Conservation (phyloP, 345 rosid species). For the Mallotus nudiflorus region DNA sequence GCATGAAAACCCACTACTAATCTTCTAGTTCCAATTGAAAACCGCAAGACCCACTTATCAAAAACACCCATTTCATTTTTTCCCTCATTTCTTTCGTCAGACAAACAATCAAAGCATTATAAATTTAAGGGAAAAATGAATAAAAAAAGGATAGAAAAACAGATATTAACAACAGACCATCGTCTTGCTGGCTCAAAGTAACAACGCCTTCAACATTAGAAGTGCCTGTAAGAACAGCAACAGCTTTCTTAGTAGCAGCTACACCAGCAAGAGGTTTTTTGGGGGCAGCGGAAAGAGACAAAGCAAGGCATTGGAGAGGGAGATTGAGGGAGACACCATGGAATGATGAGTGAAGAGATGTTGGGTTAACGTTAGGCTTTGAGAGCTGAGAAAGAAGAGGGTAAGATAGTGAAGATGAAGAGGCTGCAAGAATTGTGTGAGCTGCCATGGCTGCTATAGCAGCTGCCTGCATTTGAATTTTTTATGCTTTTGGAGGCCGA, state of each 20-base stretch:
- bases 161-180: conserved; percentile 47
- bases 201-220: conserved; percentile 87
- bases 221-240: conserved; percentile 82
- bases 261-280: conserved; percentile 49
- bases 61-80: no score
- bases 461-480: no score
- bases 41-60: background rate
- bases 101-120: background rate
- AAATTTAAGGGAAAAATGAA: no score
- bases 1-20: background rate
- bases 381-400: conserved; percentile 27
- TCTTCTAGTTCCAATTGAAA: background rate
- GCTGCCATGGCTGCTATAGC: conserved; percentile 58
- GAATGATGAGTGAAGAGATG: conserved; percentile 61
- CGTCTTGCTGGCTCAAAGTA: conserved; percentile 71
- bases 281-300: conserved; percentile 30
- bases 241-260: conserved; percentile 77
- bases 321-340: conserved; percentile 54
- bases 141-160: background rate
- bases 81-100: background rate
- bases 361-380: conserved; percentile 21
- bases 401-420: conserved; percentile 28
- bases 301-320: conserved; percentile 41
- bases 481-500: no score
- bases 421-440: conserved; percentile 43